These are phyloP conservation scores for Hevea brasiliensis DNA, from an alignment of 345 rosid genomes.

Conservation along the genomic window DNA sequence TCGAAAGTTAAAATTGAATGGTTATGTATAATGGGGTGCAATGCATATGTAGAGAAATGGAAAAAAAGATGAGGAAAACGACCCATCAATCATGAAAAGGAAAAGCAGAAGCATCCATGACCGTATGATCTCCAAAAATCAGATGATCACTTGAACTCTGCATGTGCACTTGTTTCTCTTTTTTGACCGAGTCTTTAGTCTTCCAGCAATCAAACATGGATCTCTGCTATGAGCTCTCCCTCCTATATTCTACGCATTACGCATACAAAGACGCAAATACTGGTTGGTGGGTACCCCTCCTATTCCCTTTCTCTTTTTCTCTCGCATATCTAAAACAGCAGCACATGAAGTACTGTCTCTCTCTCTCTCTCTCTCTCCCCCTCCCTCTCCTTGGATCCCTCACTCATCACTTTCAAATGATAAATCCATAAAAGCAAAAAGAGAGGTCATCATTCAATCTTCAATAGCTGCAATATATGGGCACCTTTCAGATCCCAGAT, in stretches of 20 bases:
- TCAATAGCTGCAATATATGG: neutral
- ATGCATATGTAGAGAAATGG: neutral
- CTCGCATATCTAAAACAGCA: slow-evolving; percentile 20
- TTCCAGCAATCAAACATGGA: too few relatives aligned
- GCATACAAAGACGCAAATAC: neutral
- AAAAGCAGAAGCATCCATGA: neutral
- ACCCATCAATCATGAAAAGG: slow-evolving; percentile 44
- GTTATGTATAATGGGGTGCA: too few relatives aligned
- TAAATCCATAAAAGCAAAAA: slow-evolving; percentile 23
- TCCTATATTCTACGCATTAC: too few relatives aligned
- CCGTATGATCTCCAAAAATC: slow-evolving; percentile 10
- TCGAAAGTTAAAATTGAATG: too few relatives aligned
- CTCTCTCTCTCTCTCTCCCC: slow-evolving; percentile 11
- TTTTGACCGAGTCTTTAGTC: slow-evolving; percentile 37
- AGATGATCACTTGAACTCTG: slow-evolving; percentile 25
- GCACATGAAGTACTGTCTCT: slow-evolving; percentile 27
- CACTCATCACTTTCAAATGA: slow-evolving; percentile 53
- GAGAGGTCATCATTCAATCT: slow-evolving; percentile 6
- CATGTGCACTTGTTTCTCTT: slow-evolving; percentile 16
- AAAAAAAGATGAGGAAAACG: slow-evolving; percentile 29
- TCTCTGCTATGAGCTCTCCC: too few relatives aligned
- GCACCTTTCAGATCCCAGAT: slow-evolving; percentile 32
- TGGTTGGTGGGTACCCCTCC: slow-evolving; percentile 10
- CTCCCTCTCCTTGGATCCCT: slow-evolving; percentile 50
- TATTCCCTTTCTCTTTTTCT: slow-evolving; percentile 1